Evolutionary conservation across 768 basidiomycete species (phyloP), one percentile per base, ranked within the genome.

Genomic region (Boletus huronensis): DNA sequence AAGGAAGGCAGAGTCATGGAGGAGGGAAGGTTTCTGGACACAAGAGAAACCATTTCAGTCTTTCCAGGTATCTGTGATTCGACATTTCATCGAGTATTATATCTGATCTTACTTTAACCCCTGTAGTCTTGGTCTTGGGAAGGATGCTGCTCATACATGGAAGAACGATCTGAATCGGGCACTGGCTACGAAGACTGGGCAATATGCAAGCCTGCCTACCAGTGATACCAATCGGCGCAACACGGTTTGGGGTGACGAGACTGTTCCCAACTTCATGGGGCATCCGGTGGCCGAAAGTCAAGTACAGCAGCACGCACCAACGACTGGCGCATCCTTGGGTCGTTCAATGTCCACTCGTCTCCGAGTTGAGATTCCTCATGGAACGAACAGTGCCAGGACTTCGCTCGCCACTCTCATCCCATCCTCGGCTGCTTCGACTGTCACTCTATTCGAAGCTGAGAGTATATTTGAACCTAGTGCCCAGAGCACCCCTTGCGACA

Each of bases 401-500:
- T 87, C 84, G 0, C 52, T 82, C 9, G 72, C 69, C 45, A 75
- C 75, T 69, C 74, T 65, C 55, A 75, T 66, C 62, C 65, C 71
- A 26, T 76, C 78, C 7, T 85, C 83, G 11, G 82, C 84, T 3
- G 79, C 82, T 7, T 85, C 85, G 19, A 83, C 82, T 11, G 76
- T 75, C 5, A 84, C 84, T 0, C 70, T 86, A 17, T 86, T 85
- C 61, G 85, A 87, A 49, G 59, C 72, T 36, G 67, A 63, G 32
- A 16, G 28, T 6, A 36, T 35, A 9, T 58, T 64, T 19, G 66
- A 65, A 34, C 63, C 58, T 8, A 26, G 34, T 11, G 79, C 82
- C 4, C 79, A 85, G 66, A 87, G 84, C 64, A 87, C 86, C 0
- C 85, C 85, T 1, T 81, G 82, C 59, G 81, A 81, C 56, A 54